Percentiles rank a stretch among this genome's conserved stretches.
These are phyloP conservation scores for Anaeromyces robustus DNA, from an alignment of 192 early-diverging fungal species.

Conservation along the genomic window DNA sequence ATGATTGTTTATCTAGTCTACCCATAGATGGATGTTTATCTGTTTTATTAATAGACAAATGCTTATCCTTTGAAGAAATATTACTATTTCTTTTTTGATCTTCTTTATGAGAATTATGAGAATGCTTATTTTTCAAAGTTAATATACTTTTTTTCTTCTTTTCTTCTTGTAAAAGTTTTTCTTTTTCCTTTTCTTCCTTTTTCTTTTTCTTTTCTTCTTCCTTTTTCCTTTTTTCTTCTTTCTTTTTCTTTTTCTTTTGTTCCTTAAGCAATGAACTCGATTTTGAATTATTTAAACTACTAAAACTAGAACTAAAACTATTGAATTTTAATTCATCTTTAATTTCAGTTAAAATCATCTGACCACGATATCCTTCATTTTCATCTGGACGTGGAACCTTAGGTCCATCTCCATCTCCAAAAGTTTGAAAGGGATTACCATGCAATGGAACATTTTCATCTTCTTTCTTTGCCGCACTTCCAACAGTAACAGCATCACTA, in stretches of 20 bases:
- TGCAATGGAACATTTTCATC: fast-evolving
- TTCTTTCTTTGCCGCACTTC: background rate
- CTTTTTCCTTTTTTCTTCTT: background rate
- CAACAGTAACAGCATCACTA: background rate
- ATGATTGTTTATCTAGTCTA: no score
- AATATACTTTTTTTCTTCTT: background rate
- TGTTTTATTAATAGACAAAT: no score
- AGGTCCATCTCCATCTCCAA: background rate
- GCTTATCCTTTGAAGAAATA: no score
- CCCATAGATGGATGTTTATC: no score
- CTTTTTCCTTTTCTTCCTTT: background rate
- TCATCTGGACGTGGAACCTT: background rate
- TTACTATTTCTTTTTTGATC: no score
- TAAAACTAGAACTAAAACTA: background rate
- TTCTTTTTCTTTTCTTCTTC: background rate
- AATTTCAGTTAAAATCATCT: background rate
- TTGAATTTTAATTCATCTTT: background rate
- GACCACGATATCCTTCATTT: background rate
- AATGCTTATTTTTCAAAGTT: no score
- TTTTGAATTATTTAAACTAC: background rate
- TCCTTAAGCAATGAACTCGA: background rate
- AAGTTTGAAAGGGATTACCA: background rate
- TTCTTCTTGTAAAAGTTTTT: background rate
- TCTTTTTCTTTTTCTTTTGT: background rate
- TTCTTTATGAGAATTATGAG: no score